These are phyloP conservation scores for Cladophialophora chaetospira DNA, from an alignment of 2,329 filamentous ascomycete genomes.

Conservation along the genomic window DNA sequence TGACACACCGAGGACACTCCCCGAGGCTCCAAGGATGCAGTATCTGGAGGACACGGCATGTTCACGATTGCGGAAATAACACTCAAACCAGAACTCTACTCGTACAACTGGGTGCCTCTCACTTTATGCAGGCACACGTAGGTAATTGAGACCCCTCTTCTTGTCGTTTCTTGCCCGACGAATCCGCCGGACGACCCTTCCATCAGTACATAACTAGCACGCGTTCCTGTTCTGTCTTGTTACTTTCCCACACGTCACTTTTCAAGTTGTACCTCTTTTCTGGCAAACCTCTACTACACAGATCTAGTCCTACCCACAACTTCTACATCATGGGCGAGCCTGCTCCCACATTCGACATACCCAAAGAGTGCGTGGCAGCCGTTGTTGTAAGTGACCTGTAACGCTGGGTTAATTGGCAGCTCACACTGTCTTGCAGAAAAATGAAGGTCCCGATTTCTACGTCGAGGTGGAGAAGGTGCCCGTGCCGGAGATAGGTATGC, in stretches of 20 bases:
- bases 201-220: neutral
- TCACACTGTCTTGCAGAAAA: constrained; percentile 18
- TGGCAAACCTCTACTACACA: neutral
- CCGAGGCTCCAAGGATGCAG: too few species aligned
- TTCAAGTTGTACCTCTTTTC: neutral
- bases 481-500: constrained; percentile 32
- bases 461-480: constrained; percentile 33
- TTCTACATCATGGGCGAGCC: constrained; percentile 21
- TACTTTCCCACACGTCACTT: neutral
- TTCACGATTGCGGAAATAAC: too few species aligned
- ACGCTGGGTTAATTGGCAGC: neutral
- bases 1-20: too few species aligned
- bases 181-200: neutral
- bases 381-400: constrained; percentile 26
- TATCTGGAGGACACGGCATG: too few species aligned
- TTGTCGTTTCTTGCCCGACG: neutral
- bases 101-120: neutral
- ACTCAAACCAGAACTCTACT: too few species aligned
- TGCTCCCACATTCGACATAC: constrained; percentile 33
- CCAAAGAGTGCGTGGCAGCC: constrained; percentile 31
- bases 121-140: neutral
- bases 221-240: neutral
- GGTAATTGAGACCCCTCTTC: neutral
- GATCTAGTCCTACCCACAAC: neutral
- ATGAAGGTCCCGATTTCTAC: constrained; percentile 34